These are phyloP conservation scores for Calendula officinalis DNA, from an alignment of 129 eudicot species.

Conservation along the genomic window DNA sequence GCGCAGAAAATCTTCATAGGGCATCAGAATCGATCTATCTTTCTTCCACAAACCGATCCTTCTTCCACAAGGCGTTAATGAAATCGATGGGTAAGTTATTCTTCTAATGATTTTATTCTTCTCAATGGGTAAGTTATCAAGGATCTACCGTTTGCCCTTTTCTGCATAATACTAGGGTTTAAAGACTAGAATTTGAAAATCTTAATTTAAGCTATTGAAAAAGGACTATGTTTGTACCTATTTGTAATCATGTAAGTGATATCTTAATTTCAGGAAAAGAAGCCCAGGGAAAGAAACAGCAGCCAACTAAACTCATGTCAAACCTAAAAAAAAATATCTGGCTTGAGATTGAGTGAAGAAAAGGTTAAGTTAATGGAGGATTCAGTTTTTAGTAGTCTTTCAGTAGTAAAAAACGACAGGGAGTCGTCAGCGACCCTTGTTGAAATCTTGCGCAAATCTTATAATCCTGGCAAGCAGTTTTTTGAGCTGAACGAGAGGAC, in stretches of 20 bases:
- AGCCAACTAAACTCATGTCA: neutral
- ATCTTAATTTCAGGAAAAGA: constrained; percentile 29
- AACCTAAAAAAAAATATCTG: neutral
- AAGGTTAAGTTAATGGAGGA: neutral
- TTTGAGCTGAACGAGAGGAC: neutral
- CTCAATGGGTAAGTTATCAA: too few species aligned
- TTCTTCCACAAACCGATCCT: too few species aligned
- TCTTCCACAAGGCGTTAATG: too few species aligned
- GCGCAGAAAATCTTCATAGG: too few species aligned
- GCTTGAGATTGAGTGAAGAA: neutral
- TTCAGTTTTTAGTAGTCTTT: too few species aligned
- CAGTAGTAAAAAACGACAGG: neutral
- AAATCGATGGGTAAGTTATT: too few species aligned
- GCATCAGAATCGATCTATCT: too few species aligned
- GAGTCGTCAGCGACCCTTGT: neutral
- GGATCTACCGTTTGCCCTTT: too few species aligned
- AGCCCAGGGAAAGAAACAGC: constrained; percentile 2
- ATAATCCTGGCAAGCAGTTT: neutral
- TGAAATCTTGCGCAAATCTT: neutral
- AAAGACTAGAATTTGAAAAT: too few species aligned
- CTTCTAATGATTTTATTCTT: too few species aligned
- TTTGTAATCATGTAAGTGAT: constrained; percentile 11
- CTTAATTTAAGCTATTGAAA: too few species aligned
- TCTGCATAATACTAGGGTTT: too few species aligned
- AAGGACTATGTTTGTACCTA: constrained; percentile 5